Base-by-base conservation (phyloP, 129 eudicot species). In the Centaurea solstitialis region DNA sequence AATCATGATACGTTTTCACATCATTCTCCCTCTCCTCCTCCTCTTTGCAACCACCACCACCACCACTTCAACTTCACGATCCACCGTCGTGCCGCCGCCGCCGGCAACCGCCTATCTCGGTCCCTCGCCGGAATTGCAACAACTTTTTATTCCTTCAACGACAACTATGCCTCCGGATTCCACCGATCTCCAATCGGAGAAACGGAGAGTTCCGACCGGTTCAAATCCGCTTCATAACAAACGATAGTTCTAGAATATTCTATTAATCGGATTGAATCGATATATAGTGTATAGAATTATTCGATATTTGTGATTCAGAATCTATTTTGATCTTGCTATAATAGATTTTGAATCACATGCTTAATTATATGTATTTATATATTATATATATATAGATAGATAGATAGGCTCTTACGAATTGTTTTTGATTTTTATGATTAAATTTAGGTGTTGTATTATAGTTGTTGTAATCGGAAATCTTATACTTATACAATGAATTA, bases 191-290 rank as follows among this genome's bases (percentile, higher is more conserved):
- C 70, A 26, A 62, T 78, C 94, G 0, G 80, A 85, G 85, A 87
- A 82, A 65, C 70, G 91, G 62, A 72, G 21, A 37, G 88, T 86
- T 47, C 94, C 94, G 8, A 90, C 94, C 0, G 94, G 94, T 57
- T 83, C 94, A 23, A 90, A 90, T 80, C 94, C 91, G 40, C 82
- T 90, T 24, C 94, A 90, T 71, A 90, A 90, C 81, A 83, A 64
- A 76, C 81, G 93, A 41, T 79, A 76, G 79, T 28, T 57, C 59
- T 64, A 75, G 57, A 24, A 57, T 57, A 6, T 57, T 43, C 47
- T 10, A 72, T 0, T 23, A n/a, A n/a, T n/a, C n/a, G n/a, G 62
- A 73, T 80, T 72, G 72, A 18, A 66, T 74, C 28, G 23, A 35
- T 38, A 7, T 7, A 41, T 81, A 65, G 80, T 67, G 61, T 69